These are phyloP conservation scores for Iris pallida DNA, from an alignment of 116 monocot genomes.

Conservation along the genomic window DNA sequence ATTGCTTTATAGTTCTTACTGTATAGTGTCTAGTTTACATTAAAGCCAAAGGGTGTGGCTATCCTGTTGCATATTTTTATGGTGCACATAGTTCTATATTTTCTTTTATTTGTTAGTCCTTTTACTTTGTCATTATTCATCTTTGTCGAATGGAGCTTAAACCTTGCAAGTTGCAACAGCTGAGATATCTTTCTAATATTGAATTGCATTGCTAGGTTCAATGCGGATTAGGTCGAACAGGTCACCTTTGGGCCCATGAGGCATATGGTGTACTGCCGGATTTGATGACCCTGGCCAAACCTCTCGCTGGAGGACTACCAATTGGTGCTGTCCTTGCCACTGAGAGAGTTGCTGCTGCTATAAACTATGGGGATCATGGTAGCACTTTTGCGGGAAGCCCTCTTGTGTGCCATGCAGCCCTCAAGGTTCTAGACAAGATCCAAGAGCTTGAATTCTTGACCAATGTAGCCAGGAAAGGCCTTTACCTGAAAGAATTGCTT, in stretches of 20 bases:
- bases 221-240: slow-evolving; percentile 83
- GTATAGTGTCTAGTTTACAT: too few relatives aligned
- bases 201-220: slow-evolving; percentile 48
- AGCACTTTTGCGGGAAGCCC: slow-evolving; percentile 84
- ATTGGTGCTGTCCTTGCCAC: slow-evolving; percentile 69
- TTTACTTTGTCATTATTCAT: too few relatives aligned
- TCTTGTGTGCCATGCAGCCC: slow-evolving; percentile 67
- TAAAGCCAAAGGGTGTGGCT: too few relatives aligned
- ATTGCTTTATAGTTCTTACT: too few relatives aligned
- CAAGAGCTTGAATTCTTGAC: slow-evolving; percentile 48
- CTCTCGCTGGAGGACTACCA: slow-evolving; percentile 77
- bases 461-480: slow-evolving; percentile 53
- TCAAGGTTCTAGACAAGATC: slow-evolving; percentile 73
- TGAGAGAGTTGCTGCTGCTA: slow-evolving; percentile 57
- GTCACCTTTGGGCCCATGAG: slow-evolving; percentile 88
- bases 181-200: neutral
- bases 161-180: too few relatives aligned
- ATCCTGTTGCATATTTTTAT: too few relatives aligned
- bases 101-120: too few relatives aligned
- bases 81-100: too few relatives aligned
- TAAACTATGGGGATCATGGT: slow-evolving; percentile 69
- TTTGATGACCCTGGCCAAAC: slow-evolving; percentile 96
- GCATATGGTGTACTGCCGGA: slow-evolving; percentile 59
- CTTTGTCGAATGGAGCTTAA: too few relatives aligned
- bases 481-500: slow-evolving; percentile 56